phyloP scores from a whole-genome alignment of 2,329 filamentous ascomycete species.

The Fusarium verrucosum region DNA sequence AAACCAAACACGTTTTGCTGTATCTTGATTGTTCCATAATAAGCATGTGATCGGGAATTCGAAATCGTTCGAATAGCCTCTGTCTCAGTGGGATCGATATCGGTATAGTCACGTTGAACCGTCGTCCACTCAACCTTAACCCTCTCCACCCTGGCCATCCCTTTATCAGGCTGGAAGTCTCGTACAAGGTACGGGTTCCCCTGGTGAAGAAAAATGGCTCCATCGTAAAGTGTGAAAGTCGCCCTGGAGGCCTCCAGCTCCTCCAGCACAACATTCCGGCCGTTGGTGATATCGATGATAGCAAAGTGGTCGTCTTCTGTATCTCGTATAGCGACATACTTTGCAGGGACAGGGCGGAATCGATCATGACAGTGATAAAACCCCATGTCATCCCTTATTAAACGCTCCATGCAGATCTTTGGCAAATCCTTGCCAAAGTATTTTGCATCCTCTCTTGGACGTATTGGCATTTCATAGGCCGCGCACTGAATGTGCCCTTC shows the following conservation, averaged over 20 bases:
- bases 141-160: slow-evolving; percentile 85
- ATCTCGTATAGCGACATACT: slow-evolving; percentile 86
- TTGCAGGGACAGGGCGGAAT: slow-evolving; percentile 85
- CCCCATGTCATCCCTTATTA: slow-evolving; percentile 77
- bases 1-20: slow-evolving; percentile 92
- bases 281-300: slow-evolving; percentile 86
- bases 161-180: slow-evolving; percentile 82
- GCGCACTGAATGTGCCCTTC: slow-evolving; percentile 97
- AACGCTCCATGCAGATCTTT: slow-evolving; percentile 75
- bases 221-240: slow-evolving; percentile 95
- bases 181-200: slow-evolving; percentile 92
- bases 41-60: slow-evolving; percentile 73
- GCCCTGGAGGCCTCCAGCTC: slow-evolving; percentile 96
- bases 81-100: slow-evolving; percentile 92
- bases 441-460: slow-evolving; percentile 73
- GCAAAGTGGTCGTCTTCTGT: slow-evolving; percentile 92
- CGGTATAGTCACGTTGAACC: slow-evolving; percentile 89
- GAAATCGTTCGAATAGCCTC: slow-evolving; percentile 81
- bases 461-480: slow-evolving; percentile 92
- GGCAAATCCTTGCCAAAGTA: slow-evolving; percentile 83
- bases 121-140: slow-evolving; percentile 97
- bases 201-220: slow-evolving; percentile 96
- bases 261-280: slow-evolving; percentile 85
- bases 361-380: slow-evolving; percentile 92
- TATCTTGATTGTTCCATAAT: slow-evolving; percentile 87